Conservation (phyloP, 2,329 filamentous ascomycete species). For the Fusarium nurragi region DNA sequence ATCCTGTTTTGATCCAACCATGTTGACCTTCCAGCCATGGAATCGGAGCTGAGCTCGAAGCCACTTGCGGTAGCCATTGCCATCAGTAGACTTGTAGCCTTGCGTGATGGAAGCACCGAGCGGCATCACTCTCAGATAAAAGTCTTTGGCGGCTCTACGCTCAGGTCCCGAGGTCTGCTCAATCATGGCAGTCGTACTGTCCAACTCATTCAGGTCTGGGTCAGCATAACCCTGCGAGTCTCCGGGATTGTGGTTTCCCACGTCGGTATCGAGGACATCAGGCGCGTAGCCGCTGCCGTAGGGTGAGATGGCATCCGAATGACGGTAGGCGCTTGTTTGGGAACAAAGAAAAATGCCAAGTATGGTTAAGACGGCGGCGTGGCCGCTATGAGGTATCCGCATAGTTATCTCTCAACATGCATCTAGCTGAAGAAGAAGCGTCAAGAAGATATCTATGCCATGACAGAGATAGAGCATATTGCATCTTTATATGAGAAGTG, state of each 20-base stretch:
- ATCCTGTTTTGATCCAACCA: not conserved
- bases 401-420: not conserved
- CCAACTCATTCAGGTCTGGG: not conserved
- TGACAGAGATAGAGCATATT: not conserved
- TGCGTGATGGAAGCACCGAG: slow-evolving; percentile 2
- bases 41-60: slow-evolving; percentile 1
- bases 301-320: not conserved
- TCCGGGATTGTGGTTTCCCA: not conserved
- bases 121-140: slow-evolving; percentile 4
- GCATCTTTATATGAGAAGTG: not conserved
- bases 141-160: not conserved
- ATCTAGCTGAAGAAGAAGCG: not conserved
- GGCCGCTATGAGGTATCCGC: not conserved
- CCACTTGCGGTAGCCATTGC: slow-evolving; percentile 1
- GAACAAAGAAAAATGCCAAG: not conserved
- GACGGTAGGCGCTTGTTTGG: not conserved
- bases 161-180: not conserved
- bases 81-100: not conserved
- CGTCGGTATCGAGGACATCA: not conserved
- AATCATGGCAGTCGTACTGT: not conserved
- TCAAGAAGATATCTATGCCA: not conserved
- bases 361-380: not conserved
- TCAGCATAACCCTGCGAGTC: not conserved
- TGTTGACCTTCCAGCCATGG: not conserved
- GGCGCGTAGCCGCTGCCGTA: not conserved